Evolutionary conservation across 1,284 basidiomycete species (phyloP).

Genomic region (Cryptococcus sp.): DNA sequence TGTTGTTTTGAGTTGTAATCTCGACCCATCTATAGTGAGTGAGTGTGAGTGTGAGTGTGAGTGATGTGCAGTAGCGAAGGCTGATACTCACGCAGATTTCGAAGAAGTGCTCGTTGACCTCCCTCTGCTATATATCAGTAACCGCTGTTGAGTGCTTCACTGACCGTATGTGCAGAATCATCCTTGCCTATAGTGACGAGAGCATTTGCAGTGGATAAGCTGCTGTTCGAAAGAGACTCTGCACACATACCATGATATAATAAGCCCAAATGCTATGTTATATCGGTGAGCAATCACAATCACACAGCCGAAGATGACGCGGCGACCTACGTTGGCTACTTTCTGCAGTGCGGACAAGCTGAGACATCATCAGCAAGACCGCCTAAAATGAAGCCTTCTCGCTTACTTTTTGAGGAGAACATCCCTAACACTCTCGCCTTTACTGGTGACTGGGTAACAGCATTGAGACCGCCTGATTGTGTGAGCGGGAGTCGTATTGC

Average conservation of each 20-base stretch:
- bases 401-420: slow-evolving; percentile 44
- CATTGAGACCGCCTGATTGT: slow-evolving; percentile 28
- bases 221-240: too few relatives aligned
- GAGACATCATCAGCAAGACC: slow-evolving; percentile 3
- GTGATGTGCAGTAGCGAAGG: neutral
- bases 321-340: slow-evolving; percentile 44
- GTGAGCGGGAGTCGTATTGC: slow-evolving; percentile 8
- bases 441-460: slow-evolving; percentile 25
- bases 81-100: slow-evolving; percentile 40
- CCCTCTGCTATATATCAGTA: slow-evolving; percentile 20
- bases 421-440: slow-evolving; percentile 29
- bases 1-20: slow-evolving; percentile 30
- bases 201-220: neutral
- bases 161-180: slow-evolving; percentile 33
- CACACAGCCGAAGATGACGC: neutral
- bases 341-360: slow-evolving; percentile 47
- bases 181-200: slow-evolving; percentile 26
- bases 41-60: neutral
- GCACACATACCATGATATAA: slow-evolving; percentile 41
- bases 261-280: slow-evolving; percentile 44
- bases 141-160: neutral
- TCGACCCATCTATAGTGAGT: slow-evolving; percentile 27
- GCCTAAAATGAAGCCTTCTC: neutral
- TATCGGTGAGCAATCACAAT: slow-evolving; percentile 3
- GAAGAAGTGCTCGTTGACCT: slow-evolving; percentile 36